Evolutionary conservation across 441 rosid genomes (phyloP), one percentile per base, ranked within the genome.

Genomic region (Breynia disticha): DNA sequence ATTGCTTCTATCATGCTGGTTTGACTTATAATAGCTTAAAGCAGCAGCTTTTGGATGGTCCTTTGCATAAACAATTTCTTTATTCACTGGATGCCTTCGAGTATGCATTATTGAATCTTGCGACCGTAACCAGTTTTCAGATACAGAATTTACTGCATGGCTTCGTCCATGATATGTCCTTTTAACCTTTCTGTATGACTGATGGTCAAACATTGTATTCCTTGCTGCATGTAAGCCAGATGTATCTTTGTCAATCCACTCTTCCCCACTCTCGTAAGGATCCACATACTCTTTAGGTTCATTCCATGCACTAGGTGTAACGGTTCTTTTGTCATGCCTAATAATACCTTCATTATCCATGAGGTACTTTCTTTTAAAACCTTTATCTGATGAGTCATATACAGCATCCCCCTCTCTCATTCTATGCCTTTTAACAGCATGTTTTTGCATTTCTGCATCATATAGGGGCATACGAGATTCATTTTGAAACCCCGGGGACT

Each of bases 391-490:
- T 52, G 64, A 61, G 19, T 66, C 69, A 55, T 54, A 60, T 20
- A 58, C 56, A 42, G 58, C 56, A 61, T 74, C 82, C 45, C 67
- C 81, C 57, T 77, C 66, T 65, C 71, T 78, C 59, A 56, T 66
- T 63, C 69, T 78, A 55, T 60, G 72, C 51, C 69, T 57, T 70
- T 72, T 71, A 50, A 48, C 57, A 67, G 70, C 62, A 52, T 42
- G 32, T 56, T 67, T 67, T 7, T 52, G 61, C 49, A 52, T 60
- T 53, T 68, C 79, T 49, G 68, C 37, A 52, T 68, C 74, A 67
- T 71, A 28, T 28, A 69, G 41, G 16, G 65, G 50, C 52, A 60
- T 48, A 37, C 62, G 53, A 44, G 75, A 44, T 41, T 41, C 44
- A 4, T 15, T 15, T 41, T 11, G 44, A 41, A 41, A 41, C 44